A percentile compares a stretch with the other conserved stretches of the same genome.
These are phyloP conservation scores for Puccinia horiana DNA, from an alignment of 1,284 basidiomycete genomes.

Conservation along the genomic window DNA sequence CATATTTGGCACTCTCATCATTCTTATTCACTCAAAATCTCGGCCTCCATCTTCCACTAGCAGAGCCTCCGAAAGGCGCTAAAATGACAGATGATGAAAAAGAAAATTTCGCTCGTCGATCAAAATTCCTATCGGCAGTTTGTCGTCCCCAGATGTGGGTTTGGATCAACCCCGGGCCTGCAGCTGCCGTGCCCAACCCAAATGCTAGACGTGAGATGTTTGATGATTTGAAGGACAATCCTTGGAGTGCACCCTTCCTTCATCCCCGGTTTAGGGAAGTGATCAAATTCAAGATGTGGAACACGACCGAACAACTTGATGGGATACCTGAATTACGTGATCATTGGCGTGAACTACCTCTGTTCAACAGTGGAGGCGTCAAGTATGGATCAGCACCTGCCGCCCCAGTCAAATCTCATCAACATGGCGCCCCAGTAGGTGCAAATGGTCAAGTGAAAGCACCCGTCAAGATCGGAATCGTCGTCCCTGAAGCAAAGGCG, in stretches of 20 bases:
- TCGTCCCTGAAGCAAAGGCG: constrained; percentile 53
- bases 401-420: constrained; percentile 55
- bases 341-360: constrained; percentile 71
- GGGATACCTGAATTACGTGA: constrained; percentile 73
- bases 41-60: constrained; percentile 64
- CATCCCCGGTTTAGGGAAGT: constrained; percentile 76
- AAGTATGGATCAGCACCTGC: constrained; percentile 60
- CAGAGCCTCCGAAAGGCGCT: constrained; percentile 51
- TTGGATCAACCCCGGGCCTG: constrained; percentile 79
- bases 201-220: constrained; percentile 70
- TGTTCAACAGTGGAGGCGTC: constrained; percentile 75
- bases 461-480: constrained; percentile 51
- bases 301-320: constrained; percentile 83
- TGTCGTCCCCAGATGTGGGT: constrained; percentile 80
- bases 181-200: constrained; percentile 70
- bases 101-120: constrained; percentile 26
- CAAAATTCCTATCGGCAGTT: constrained; percentile 55
- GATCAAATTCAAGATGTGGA: constrained; percentile 83
- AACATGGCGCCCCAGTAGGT: constrained; percentile 59
- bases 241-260: constrained; percentile 81
- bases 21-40: constrained; percentile 80
- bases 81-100: constrained; percentile 47
- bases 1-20: constrained; percentile 74
- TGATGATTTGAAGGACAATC: constrained; percentile 70
- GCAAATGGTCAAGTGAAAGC: constrained; percentile 21